Conservation (phyloP, 1,284 basidiomycete genomes). For the Ceratobasidium sp. region DNA sequence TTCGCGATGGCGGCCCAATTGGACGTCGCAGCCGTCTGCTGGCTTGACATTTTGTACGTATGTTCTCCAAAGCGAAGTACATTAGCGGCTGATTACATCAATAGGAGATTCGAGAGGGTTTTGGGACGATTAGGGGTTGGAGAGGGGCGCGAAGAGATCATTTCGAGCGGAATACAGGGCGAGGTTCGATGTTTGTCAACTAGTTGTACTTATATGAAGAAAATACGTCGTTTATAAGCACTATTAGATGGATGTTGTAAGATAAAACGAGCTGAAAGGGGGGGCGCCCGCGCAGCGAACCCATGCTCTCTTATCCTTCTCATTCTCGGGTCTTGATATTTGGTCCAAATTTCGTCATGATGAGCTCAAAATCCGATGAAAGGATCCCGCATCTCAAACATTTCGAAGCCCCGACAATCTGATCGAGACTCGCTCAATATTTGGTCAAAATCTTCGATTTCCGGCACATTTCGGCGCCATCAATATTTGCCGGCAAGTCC, state of each 20-base stretch:
- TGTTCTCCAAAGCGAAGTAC: not conserved
- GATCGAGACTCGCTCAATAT: not conserved
- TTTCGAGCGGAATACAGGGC: not conserved
- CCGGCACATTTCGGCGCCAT: not conserved
- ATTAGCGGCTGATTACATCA: too few species aligned
- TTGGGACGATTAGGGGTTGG: not conserved
- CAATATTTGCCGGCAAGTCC: not conserved
- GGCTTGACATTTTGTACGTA: not conserved
- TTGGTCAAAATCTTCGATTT: not conserved
- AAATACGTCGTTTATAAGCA: not conserved
- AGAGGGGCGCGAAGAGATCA: not conserved
- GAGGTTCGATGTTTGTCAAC: too few species aligned
- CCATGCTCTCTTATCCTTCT: not conserved
- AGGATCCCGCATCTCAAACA: not conserved
- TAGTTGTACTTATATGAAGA: not conserved
- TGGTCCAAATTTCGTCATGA: conserved; percentile 3
- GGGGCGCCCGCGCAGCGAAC: not conserved
- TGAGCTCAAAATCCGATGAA: not conserved
- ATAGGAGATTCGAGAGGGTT: too few species aligned
- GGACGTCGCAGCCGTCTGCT: not conserved
- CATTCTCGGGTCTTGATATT: not conserved
- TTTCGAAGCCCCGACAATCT: not conserved
- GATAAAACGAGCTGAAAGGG: too few species aligned
- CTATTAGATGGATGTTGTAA: not conserved
- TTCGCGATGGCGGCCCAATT: not conserved